Evolutionary conservation across 192 early-diverging fungal species (phyloP), one percentile per base, ranked within the genome.

Genomic region (Coemansia sp.): DNA sequence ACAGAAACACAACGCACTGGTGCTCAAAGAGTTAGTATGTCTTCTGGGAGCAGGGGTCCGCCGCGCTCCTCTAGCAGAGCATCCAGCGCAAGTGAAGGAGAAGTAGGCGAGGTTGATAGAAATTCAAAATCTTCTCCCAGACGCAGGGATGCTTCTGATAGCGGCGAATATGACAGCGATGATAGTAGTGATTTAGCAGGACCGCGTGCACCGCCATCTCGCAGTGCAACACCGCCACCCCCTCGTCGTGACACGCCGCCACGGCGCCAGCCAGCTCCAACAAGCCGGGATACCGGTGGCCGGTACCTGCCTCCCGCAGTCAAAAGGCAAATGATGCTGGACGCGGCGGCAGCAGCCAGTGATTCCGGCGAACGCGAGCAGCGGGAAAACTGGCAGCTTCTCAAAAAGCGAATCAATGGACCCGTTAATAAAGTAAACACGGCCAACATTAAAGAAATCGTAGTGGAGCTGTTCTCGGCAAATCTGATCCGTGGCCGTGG

Each of bases 351-450:
- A 15, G 55, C 72, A 48, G 61, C 73, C 10, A 36, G 29, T 9
- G 28, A 37, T 15, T 41, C 34, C 17, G 36, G 53, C 20, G 70
- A 67, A 27, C 46, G 30, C 17, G 25, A 19, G 25, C 94, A 97
- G 67, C 87, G 94, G 6, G 86, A 92, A 67, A 85, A 84, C 20
- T 98, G 95, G 95, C 94, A 98, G 53, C 81, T 84, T 6, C 77
- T 96, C 5, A 96, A 95, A 60, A 98, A 96, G 67, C 85, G 81
- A 47, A 87, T 98, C 50, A 98, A 96, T 58, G 95, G 91, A 53
- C 80, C 88, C 2, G 90, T 98, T 59, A 98, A 98, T 81, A 95
- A 94, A 74, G 88, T 93, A 28, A 96, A 94, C 49, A 85, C 72
- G 5, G 80, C 85, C 14, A 98, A 98, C 62, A 88, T 96, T 66